Percentiles rank a stretch among this genome's conserved stretches.
Conservation (phyloP, 2,329 filamentous ascomycete species). For the Corinectria fuckeliana region DNA sequence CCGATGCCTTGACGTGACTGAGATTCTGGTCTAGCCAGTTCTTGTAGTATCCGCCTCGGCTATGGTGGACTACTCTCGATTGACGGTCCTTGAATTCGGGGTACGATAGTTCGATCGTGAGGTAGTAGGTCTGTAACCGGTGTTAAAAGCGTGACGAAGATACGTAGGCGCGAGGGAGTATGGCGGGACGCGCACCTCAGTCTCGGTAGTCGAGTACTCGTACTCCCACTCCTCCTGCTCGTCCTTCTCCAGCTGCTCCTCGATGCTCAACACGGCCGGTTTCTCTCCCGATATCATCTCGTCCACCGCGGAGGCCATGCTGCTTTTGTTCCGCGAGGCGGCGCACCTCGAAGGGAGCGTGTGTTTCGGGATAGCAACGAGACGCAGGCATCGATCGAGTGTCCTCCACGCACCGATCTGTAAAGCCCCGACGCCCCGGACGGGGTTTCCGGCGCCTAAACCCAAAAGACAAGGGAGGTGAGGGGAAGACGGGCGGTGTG, state of each 20-base stretch:
- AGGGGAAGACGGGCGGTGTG: neutral
- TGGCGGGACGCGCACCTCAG: conserved; percentile 53
- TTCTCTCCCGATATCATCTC: conserved; percentile 29
- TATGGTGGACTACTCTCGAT: conserved; percentile 46
- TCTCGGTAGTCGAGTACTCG: conserved; percentile 69
- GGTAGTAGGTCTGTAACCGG: conserved; percentile 64
- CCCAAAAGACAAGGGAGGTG: neutral
- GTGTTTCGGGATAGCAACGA: neutral
- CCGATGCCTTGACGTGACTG: conserved; percentile 22
- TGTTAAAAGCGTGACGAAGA: conserved; percentile 10
- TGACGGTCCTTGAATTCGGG: conserved; percentile 60
- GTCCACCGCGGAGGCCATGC: conserved; percentile 26
- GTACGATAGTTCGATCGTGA: conserved; percentile 68
- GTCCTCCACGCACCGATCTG: neutral
- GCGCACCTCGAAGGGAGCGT: neutral
- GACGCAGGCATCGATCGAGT: neutral
- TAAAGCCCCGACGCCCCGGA: neutral
- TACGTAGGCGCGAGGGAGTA: neutral
- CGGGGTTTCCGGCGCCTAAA: neutral
- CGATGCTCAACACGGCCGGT: conserved; percentile 38
- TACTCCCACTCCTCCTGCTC: conserved; percentile 71
- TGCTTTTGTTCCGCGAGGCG: neutral
- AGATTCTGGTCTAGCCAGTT: conserved; percentile 47
- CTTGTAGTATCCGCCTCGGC: conserved; percentile 55
- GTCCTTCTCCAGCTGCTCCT: conserved; percentile 41